Percentiles rank a stretch among this genome's conserved stretches.
Conservation (phyloP, 163 green algal species). For the Chlorella variabilis region DNA sequence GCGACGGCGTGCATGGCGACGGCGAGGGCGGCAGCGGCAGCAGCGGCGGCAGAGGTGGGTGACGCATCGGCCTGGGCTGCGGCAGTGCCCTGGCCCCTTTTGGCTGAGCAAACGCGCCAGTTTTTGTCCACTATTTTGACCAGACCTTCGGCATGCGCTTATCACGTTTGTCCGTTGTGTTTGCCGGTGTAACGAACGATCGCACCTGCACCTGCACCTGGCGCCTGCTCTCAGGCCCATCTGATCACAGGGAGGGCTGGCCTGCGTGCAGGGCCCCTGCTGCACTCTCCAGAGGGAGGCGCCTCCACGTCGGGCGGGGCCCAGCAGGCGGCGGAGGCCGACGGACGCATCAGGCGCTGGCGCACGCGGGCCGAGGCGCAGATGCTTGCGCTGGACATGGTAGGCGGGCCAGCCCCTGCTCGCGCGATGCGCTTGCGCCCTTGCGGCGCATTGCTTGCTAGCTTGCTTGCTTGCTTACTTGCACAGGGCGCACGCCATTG, state of each 20-base stretch:
- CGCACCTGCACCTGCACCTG: no score
- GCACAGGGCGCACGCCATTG: not conserved
- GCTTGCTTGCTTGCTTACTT: not conserved
- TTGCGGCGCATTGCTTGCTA: no score
- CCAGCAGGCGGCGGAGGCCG: not conserved
- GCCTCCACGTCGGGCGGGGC: not conserved
- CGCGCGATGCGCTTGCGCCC: no score
- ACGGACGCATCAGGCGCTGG: slow-evolving; percentile 2
- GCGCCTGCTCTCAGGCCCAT: no score
- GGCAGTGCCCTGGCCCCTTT: not conserved
- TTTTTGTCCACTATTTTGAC: no score
- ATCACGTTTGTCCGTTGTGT: no score
- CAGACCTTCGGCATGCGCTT: no score
- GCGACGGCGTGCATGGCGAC: slow-evolving; percentile 10
- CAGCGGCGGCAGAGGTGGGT: slow-evolving; percentile 32
- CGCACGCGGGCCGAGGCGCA: slow-evolving; percentile 32
- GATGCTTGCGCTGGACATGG: slow-evolving; percentile 92
- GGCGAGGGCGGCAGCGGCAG: not conserved
- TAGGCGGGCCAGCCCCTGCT: no score
- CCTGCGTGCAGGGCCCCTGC: not conserved
- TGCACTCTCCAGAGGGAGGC: slow-evolving; percentile 16
- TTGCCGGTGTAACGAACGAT: no score
- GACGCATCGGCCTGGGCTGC: not conserved
- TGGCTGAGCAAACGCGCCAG: no score
- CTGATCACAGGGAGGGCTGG: no score